phyloP scores from a whole-genome alignment of 2,329 filamentous ascomycete species.

The Aspergillus phoenicis region DNA sequence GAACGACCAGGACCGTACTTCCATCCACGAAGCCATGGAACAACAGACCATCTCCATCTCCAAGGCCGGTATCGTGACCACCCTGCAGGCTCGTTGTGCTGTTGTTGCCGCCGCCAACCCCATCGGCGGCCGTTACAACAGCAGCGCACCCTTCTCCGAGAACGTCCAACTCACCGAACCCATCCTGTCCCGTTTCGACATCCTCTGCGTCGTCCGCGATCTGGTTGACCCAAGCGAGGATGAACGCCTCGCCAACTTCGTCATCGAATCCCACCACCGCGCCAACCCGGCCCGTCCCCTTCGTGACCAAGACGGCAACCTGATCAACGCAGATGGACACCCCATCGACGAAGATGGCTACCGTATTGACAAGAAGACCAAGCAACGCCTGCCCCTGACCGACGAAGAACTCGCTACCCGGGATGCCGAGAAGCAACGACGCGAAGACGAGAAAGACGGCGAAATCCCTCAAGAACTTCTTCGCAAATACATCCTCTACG shows the following conservation, averaged over 20 bases:
- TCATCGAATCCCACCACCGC: conserved; percentile 89
- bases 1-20: conserved; percentile 98
- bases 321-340: conserved; percentile 48
- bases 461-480: conserved; percentile 89
- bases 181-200: conserved; percentile 96
- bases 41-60: conserved; percentile 99
- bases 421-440: conserved; percentile 43
- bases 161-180: conserved; percentile 97
- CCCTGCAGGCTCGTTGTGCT: conserved; percentile 90
- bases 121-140: conserved; percentile 94
- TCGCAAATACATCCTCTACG: conserved; percentile 95
- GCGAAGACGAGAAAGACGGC: conserved; percentile 59
- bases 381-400: conserved; percentile 32
- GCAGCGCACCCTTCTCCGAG: conserved; percentile 89
- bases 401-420: conserved; percentile 51
- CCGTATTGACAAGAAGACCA: conserved; percentile 50
- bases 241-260: conserved; percentile 89
- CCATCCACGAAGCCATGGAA: conserved; percentile 99
- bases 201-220: conserved; percentile 92
- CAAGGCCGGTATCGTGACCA: conserved; percentile 97
- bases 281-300: conserved; percentile 71
- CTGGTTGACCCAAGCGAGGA: conserved; percentile 91
- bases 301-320: conserved; percentile 47
- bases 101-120: conserved; percentile 97
- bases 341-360: conserved; percentile 65